Evolutionary conservation across 1,284 basidiomycete genomes (phyloP), one percentile per base, ranked within the genome.

Genomic region (Cutaneotrichosporon spelunceum): DNA sequence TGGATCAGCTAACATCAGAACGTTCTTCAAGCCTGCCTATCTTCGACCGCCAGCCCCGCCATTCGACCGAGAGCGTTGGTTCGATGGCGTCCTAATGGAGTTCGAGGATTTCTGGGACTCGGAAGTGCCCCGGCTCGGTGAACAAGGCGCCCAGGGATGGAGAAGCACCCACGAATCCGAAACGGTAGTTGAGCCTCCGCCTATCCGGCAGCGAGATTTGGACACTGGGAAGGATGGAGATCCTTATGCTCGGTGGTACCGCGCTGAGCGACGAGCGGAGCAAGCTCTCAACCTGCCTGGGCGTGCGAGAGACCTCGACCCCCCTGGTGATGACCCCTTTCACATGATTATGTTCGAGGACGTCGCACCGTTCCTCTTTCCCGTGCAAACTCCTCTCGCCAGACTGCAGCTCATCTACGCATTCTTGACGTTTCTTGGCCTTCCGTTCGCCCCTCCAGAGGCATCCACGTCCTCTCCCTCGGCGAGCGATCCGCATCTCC

Each of bases 281-380:
- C 71, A 69, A 21, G 65, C 66, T 10, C 73, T 78, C 23, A 68
- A 77, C 29, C 73, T 85, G 1, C 87, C 91, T 10, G 80, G 83
- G 4, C 85, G 88, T 30, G 84, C 86, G 0, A 80, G 80, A 4
- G 84, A 87, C 61, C 64, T 73, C 8, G 70, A 76, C 53, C 82
- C 84, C 7, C 82, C 80, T 7, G 81, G 82, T 13, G 83, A 85
- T 29, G 81, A 83, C 29, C 91, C 92, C 0, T 93, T 88, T 74
- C 82, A 87, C 1, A 85, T 85, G 2, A 83, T 95, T 24, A 79
- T 97, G 16, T 91, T 93, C 75, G 82, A 84, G 50, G 93, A 97
- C 72, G 83, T 96, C 61, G 83, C 84, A 13, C 78, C 85, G 2
- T 81, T 93, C 53, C 82, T 97, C 23, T 79, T 91, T 58, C 72